A percentile compares a stretch with the other conserved stretches of the same genome.
These are phyloP conservation scores for Naematelia aurantialba DNA, from an alignment of 768 basidiomycete species.

Conservation along the genomic window DNA sequence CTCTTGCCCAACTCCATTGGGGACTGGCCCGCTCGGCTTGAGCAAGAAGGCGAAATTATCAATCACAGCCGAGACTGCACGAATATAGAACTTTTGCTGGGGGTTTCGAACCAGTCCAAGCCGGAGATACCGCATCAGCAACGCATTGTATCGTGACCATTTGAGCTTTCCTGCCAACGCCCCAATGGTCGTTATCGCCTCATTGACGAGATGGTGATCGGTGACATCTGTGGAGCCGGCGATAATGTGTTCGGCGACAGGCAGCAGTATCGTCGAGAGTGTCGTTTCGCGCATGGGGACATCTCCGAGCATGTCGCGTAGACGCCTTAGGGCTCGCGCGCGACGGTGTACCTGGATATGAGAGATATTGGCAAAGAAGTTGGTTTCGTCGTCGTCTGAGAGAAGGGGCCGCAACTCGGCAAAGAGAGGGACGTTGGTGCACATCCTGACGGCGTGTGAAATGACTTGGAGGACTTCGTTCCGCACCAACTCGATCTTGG, in stretches of 20 bases:
- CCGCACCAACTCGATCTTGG: slow-evolving; percentile 80
- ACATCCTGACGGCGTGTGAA: slow-evolving; percentile 67
- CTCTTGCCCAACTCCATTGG: slow-evolving; percentile 9
- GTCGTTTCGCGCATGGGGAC: slow-evolving; percentile 65
- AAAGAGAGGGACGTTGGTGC: slow-evolving; percentile 59
- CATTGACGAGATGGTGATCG: slow-evolving; percentile 85
- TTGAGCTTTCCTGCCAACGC: slow-evolving; percentile 68
- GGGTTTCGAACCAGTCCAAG: slow-evolving; percentile 59
- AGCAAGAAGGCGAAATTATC: slow-evolving; percentile 83
- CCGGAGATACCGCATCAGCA: slow-evolving; percentile 77
- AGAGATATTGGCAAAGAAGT: slow-evolving; percentile 92
- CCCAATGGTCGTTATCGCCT: slow-evolving; percentile 76
- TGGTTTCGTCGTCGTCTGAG: slow-evolving; percentile 85
- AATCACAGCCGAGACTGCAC: slow-evolving; percentile 74
- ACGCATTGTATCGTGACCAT: slow-evolving; percentile 77
- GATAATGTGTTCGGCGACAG: slow-evolving; percentile 78
- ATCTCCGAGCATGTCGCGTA: slow-evolving; percentile 70
- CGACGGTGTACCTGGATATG: slow-evolving; percentile 91
- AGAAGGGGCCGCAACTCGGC: slow-evolving; percentile 78
- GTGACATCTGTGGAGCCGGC: slow-evolving; percentile 55
- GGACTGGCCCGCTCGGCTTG: background rate
- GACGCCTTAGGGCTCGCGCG: slow-evolving; percentile 75
- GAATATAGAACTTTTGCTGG: slow-evolving; percentile 75
- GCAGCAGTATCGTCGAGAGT: slow-evolving; percentile 76
- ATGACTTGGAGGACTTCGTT: slow-evolving; percentile 76